Evolutionary conservation across 495 filamentous ascomycete genomes (phyloP).

Genomic region (Emericellopsis terricola): DNA sequence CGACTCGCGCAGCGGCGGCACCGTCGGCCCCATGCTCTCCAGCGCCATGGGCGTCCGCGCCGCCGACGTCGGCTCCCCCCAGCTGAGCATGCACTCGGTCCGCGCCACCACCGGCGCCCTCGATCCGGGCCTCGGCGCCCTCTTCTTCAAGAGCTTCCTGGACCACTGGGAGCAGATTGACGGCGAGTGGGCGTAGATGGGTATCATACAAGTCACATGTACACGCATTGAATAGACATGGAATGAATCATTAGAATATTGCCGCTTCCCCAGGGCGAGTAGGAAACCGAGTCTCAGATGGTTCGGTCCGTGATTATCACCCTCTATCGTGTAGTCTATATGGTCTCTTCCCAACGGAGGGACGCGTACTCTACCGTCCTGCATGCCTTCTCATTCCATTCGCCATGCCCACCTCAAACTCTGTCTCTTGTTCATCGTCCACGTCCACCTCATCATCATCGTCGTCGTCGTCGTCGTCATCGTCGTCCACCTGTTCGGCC

Average conservation of each 20-base stretch:
- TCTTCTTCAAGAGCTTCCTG: constrained; percentile 79
- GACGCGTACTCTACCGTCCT: no score
- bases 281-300: no score
- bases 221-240: not conserved
- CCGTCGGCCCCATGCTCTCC: constrained; percentile 86
- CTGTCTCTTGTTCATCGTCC: constrained; percentile 1
- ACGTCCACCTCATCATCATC: constrained; percentile 11
- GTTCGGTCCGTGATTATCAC: no score
- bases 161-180: constrained; percentile 81
- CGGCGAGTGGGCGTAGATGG: constrained; percentile 44
- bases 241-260: no score
- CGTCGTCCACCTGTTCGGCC: constrained; percentile 5
- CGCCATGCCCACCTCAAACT: constrained; percentile 1
- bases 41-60: constrained; percentile 65
- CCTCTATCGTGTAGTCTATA: no score
- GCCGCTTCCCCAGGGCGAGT: no score
- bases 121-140: constrained; percentile 78
- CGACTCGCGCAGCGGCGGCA: constrained; percentile 72
- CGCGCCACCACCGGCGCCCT: constrained; percentile 73
- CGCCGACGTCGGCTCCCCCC: constrained; percentile 79
- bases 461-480: constrained; percentile 16
- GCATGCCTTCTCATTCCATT: not conserved
- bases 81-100: constrained; percentile 89
- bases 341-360: no score
- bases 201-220: no score